Percentiles rank a stretch among this genome's conserved stretches.
Conservation (phyloP, 805 yeast genomes). For the Teunomyces aglyptinius region DNA sequence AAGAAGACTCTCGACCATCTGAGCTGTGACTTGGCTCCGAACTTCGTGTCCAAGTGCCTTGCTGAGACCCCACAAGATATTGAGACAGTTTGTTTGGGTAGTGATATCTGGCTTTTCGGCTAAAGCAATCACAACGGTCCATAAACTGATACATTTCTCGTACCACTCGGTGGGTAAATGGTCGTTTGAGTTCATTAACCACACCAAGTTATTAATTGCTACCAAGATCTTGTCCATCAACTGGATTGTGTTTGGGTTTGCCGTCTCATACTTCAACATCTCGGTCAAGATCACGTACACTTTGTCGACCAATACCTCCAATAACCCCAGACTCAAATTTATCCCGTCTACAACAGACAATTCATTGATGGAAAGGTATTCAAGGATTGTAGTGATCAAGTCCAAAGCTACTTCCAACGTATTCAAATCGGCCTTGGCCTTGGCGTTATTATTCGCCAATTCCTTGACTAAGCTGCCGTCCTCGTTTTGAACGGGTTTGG, state of each 20-base stretch:
- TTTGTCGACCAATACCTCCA: constrained; percentile 17
- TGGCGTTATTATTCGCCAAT: constrained; percentile 24
- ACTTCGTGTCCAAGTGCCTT: constrained; percentile 37
- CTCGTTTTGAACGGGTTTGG: constrained; percentile 5
- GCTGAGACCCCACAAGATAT: constrained; percentile 37
- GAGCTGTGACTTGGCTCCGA: constrained; percentile 20
- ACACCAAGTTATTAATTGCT: constrained; percentile 68
- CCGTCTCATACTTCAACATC: constrained; percentile 36
- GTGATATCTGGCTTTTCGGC: constrained; percentile 15
- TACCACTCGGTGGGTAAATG: constrained; percentile 41
- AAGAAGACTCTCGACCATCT: constrained; percentile 27
- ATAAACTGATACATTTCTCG: constrained; percentile 22
- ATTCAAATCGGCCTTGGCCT: constrained; percentile 5
- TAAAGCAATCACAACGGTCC: constrained; percentile 24
- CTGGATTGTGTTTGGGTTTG: constrained; percentile 23
- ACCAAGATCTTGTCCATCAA: constrained; percentile 57
- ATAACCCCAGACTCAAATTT: constrained; percentile 17
- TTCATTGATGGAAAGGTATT: constrained; percentile 36
- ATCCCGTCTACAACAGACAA: constrained; percentile 15
- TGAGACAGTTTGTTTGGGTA: constrained; percentile 32
- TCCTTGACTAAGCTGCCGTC: constrained; percentile 7
- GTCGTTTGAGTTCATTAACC: constrained; percentile 47
- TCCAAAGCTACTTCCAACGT: constrained; percentile 68
- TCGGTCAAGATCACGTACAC: constrained; percentile 35
- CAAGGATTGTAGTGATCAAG: constrained; percentile 71